A percentile compares a stretch with the other conserved stretches of the same genome.
Conservation (phyloP, 2,329 filamentous ascomycete genomes). For the Bretziella fagacearum region DNA sequence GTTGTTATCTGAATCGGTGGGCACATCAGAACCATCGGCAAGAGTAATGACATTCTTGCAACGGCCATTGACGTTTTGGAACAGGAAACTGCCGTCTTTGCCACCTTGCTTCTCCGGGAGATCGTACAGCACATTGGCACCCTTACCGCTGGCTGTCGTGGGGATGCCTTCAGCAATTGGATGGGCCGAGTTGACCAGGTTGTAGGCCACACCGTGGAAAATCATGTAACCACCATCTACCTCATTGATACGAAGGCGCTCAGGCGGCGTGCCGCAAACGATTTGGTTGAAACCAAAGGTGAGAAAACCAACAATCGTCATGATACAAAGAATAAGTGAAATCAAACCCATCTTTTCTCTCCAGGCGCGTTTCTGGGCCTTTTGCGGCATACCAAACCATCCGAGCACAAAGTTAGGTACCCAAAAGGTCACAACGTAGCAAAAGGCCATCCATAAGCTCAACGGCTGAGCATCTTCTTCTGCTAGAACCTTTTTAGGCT, state of each 20-base stretch:
- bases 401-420: constrained; percentile 67
- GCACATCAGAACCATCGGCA: constrained; percentile 56
- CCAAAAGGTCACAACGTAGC: constrained; percentile 88
- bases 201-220: constrained; percentile 82
- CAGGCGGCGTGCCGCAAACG: constrained; percentile 59
- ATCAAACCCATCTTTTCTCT: constrained; percentile 95
- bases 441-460: constrained; percentile 91
- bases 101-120: constrained; percentile 66
- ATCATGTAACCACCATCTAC: constrained; percentile 81
- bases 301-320: constrained; percentile 77
- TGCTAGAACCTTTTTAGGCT: constrained; percentile 38
- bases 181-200: constrained; percentile 61
- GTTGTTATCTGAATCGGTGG: constrained; percentile 52
- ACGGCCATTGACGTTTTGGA: constrained; percentile 94
- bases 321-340: constrained; percentile 80
- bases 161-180: constrained; percentile 67
- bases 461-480: constrained; percentile 58
- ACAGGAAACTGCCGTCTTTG: constrained; percentile 90
- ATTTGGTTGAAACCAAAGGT: constrained; percentile 90
- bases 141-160: constrained; percentile 27
- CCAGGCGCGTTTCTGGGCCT: constrained; percentile 83
- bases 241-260: constrained; percentile 65
- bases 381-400: constrained; percentile 72
- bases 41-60: constrained; percentile 81
- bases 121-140: constrained; percentile 73